Evolutionary conservation across 106 monocot genomes (phyloP).

Genomic region (Allium cepa): DNA sequence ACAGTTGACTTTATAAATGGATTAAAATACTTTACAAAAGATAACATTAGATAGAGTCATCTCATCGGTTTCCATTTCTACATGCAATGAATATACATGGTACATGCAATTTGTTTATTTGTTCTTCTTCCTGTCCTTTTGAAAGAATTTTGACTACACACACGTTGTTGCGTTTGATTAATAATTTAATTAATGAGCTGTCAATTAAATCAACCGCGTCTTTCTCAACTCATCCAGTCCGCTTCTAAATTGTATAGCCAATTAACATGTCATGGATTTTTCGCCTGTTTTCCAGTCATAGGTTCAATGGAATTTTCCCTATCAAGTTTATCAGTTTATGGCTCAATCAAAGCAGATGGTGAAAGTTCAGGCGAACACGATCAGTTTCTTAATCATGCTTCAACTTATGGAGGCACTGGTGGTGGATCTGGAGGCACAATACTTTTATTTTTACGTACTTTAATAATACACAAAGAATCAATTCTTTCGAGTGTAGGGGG

Average conservation of each 20-base stretch:
- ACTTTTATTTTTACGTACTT: slow-evolving; percentile 66
- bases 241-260: too few relatives aligned
- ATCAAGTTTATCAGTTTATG: slow-evolving; percentile 64
- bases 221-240: too few relatives aligned
- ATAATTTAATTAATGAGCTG: too few relatives aligned
- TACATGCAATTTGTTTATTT: too few relatives aligned
- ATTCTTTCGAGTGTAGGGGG: slow-evolving; percentile 84
- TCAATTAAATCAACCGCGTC: too few relatives aligned
- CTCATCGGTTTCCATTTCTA: too few relatives aligned
- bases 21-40: background rate
- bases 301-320: slow-evolving; percentile 81
- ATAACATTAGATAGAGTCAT: too few relatives aligned
- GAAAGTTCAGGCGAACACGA: slow-evolving; percentile 37
- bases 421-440: slow-evolving; percentile 98
- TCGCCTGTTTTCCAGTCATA: slow-evolving; percentile 54
- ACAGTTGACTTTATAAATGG: background rate
- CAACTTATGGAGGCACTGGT: slow-evolving; percentile 39
- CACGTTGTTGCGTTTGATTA: too few relatives aligned
- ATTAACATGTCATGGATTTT: too few relatives aligned
- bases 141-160: too few relatives aligned
- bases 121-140: too few relatives aligned
- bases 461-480: slow-evolving; percentile 52
- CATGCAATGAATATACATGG: too few relatives aligned
- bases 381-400: background rate
- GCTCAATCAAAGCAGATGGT: slow-evolving; percentile 75